These are phyloP conservation scores for Komagataea norvegica DNA, from an alignment of 1,139 yeast species.

Conservation along the genomic window DNA sequence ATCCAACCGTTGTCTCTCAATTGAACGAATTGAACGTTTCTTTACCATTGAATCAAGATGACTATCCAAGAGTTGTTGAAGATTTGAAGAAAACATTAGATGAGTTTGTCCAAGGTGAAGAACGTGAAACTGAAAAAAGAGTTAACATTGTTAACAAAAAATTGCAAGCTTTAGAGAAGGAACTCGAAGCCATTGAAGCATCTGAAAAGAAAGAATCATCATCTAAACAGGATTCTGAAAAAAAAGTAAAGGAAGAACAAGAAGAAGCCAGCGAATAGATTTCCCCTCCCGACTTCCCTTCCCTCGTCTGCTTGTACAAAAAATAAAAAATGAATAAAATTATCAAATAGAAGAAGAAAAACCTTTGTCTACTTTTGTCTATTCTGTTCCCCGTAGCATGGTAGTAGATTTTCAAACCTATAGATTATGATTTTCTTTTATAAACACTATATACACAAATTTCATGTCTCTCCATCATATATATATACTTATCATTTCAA, in stretches of 20 bases:
- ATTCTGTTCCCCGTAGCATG: too few relatives aligned
- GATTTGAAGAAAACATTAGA: conserved; percentile 70
- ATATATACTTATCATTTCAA: not conserved
- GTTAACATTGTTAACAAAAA: conserved; percentile 71
- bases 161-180: conserved; percentile 54
- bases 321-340: too few relatives aligned
- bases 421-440: not conserved
- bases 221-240: conserved; percentile 5
- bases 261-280: conserved; percentile 1
- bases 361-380: too few relatives aligned
- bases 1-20: conserved; percentile 75
- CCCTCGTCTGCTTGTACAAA: too few relatives aligned
- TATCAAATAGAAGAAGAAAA: too few relatives aligned
- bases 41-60: conserved; percentile 76
- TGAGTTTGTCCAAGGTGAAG: conserved; percentile 70
- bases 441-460: not conserved
- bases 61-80: conserved; percentile 60
- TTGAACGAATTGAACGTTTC: conserved; percentile 73
- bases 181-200: conserved; percentile 36
- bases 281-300: too few relatives aligned
- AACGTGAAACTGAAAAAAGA: conserved; percentile 73
- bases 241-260: not conserved
- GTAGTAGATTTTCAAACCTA: too few relatives aligned
- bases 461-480: too few relatives aligned
- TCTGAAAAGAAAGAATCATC: conserved; percentile 16